phyloP scores from a whole-genome alignment of 2,329 filamentous ascomycete species.

The Pezicula neosporulosa region DNA sequence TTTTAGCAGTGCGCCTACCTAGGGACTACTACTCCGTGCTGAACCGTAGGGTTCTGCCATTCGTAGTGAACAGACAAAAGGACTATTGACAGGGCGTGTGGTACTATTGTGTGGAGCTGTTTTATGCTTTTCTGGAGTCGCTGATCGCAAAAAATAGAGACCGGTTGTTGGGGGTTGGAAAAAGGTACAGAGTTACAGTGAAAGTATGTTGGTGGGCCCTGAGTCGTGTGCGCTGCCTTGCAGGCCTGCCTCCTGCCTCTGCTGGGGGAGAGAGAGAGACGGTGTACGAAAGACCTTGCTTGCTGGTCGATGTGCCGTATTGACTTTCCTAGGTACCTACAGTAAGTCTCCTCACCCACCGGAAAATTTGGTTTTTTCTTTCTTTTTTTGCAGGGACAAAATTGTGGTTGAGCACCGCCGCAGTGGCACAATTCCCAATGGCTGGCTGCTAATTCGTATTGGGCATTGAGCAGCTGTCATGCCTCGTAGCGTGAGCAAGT shows the following conservation, averaged over 20 bases:
- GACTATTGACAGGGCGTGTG: conserved; percentile 13
- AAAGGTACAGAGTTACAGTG: no score
- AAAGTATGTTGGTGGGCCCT: no score
- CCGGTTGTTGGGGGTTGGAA: no score
- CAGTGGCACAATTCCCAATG: background rate
- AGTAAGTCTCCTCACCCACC: no score
- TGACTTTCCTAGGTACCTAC: no score
- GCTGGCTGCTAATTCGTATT: conserved; percentile 4
- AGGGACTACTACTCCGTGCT: background rate
- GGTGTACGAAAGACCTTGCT: no score
- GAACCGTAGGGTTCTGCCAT: conserved; percentile 4
- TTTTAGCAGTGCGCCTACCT: background rate
- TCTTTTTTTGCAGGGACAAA: no score
- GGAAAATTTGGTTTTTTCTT: background rate
- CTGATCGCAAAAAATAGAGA: conserved; percentile 7
- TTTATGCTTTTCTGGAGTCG: conserved; percentile 14
- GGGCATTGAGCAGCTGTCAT: conserved; percentile 1
- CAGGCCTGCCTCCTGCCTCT: no score
- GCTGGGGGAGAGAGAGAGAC: no score
- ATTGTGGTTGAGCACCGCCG: background rate
- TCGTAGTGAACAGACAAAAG: conserved; percentile 3
- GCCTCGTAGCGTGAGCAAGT: background rate
- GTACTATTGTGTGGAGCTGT: conserved; percentile 7
- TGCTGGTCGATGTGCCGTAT: no score
- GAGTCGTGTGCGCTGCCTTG: no score